phyloP scores from a whole-genome alignment of 176 grass and related monocot genomes.

The Saccharum officinarum region DNA sequence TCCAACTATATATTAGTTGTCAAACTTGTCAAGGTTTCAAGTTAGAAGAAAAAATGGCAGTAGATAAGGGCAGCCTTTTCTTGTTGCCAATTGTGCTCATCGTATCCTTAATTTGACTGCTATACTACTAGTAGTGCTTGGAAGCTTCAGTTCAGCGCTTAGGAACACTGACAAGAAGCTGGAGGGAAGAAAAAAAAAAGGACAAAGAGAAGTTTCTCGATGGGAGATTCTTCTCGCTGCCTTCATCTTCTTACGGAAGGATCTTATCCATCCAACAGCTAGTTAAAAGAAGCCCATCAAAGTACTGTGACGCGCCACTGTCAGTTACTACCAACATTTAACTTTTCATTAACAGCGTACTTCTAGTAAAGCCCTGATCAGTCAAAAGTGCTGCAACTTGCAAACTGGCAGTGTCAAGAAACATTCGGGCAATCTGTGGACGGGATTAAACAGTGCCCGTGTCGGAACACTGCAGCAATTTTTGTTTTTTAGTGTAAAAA shows the following conservation, averaged over 20 bases:
- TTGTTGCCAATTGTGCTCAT: neutral
- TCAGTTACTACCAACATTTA: neutral
- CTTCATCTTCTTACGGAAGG: neutral
- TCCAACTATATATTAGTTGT: neutral
- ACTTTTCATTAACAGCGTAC: neutral
- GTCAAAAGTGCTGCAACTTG: neutral
- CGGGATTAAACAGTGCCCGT: neutral
- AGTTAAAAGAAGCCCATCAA: neutral
- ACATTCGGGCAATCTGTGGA: neutral
- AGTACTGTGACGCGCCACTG: neutral
- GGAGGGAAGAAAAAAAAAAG: too few relatives aligned
- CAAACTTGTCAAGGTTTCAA: neutral
- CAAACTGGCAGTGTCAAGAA: neutral
- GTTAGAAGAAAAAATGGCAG: neutral
- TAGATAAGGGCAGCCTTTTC: neutral
- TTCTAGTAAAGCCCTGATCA: neutral
- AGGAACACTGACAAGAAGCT: neutral
- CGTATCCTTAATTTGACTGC: neutral
- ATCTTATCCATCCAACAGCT: neutral
- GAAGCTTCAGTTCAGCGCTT: neutral
- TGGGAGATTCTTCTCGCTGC: neutral
- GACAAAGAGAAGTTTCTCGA: constrained; percentile 8
- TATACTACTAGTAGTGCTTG: neutral
- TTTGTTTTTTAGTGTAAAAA: too few relatives aligned
- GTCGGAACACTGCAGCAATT: too few relatives aligned